Base-by-base conservation (phyloP, 371 early-diverging fungal species). In the Apophysomyces sp. region DNA sequence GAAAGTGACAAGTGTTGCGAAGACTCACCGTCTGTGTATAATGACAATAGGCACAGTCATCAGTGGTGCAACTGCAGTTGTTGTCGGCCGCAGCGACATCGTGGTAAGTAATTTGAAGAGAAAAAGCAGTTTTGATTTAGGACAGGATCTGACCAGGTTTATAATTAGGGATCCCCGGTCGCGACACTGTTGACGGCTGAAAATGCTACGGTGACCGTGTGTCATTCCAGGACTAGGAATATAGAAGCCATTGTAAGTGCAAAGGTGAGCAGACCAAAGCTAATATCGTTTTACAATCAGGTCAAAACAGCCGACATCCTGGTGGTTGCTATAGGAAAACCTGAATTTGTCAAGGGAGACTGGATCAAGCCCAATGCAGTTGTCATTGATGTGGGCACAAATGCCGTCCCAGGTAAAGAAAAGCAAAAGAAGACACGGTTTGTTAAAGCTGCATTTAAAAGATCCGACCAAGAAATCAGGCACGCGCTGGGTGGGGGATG, bases 371-470 rank as follows among this genome's bases (percentile, higher is more conserved):
- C 84, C 5, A 96, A 94, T 21, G 93, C 92, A 11, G 86, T 96
- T 32, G 92, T 97, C 41, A 92, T 97, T 63, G 98, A 97, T 67
- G 98, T 97, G 7, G 98, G 98, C 40, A 96, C 92, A 56, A 97
- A 96, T 62, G 84, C 93, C 32, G 83, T 92, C 28, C 81, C 83
- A 61, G 86, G 86, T 86, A 79, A 52, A 34, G 8, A 34, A 13
- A 18, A 57, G 15, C 15, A 21, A 27, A 24, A 40, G 9, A 15
- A 27, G n/a, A 7, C 8, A 26, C 21, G 4, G 44, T 9, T 34
- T 8, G 34, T 34, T n/a, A 41, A 12, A 16, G 15, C 41, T 15
- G 16, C 34, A 4, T 34, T 21, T 59, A 69, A 0, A 41, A 79
- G 97, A 97, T 66, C 53, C 83, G 4, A 85, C 92, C 41, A 94